Evolutionary conservation across 257 asterid genomes (phyloP).

Genomic region (Solanum tacnaense): DNA sequence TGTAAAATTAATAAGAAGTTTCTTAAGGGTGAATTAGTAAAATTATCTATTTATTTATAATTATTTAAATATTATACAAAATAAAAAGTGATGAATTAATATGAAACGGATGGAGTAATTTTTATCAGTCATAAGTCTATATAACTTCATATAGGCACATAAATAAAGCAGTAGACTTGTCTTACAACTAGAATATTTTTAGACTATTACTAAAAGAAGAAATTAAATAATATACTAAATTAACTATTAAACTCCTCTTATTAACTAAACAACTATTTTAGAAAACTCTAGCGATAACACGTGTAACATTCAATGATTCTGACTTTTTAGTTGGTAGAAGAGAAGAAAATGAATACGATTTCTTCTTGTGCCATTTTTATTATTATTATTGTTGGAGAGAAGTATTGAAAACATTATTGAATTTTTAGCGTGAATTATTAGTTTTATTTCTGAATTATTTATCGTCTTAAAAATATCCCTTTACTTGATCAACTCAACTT

Average conservation of each 20-base stretch:
- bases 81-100: too few relatives aligned
- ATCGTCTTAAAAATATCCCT: accelerated
- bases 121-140: neutral
- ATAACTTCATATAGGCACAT: neutral
- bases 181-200: neutral
- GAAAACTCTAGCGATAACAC: neutral
- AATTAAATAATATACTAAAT: neutral
- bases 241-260: neutral
- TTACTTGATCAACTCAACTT: too few relatives aligned
- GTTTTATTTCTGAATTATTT: too few relatives aligned
- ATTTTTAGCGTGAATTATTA: too few relatives aligned
- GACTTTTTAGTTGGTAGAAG: neutral
- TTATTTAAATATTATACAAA: too few relatives aligned
- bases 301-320: neutral
- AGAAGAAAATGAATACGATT: neutral
- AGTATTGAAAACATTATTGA: accelerated
- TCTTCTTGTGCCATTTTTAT: neutral
- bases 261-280: neutral
- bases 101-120: too few relatives aligned
- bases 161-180: too few relatives aligned
- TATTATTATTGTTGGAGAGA: neutral
- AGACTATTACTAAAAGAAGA: neutral
- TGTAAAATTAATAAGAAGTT: too few relatives aligned
- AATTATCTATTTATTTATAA: too few relatives aligned
- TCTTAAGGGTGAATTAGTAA: too few relatives aligned